Evolutionary conservation across 169 alveolate genomes (phyloP).

Genomic region (Amoebophrya sp.): DNA sequence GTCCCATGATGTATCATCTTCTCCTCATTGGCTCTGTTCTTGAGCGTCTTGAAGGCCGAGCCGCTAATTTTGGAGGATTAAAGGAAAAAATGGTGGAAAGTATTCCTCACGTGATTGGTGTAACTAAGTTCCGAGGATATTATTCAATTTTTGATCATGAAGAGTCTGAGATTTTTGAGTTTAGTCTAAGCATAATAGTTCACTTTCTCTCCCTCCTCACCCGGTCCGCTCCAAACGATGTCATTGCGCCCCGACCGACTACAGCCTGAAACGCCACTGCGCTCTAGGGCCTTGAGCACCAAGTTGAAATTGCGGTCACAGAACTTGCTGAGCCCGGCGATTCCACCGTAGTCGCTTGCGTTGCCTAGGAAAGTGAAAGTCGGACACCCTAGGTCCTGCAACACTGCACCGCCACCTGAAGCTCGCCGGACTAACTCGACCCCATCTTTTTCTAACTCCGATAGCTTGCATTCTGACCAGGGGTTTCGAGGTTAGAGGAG

Average conservation of each 20-base stretch:
- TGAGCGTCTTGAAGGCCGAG: background rate
- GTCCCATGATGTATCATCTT: background rate
- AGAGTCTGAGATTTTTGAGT: too few species aligned
- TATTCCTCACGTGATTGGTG: too few species aligned
- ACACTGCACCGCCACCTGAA: slow-evolving; percentile 32
- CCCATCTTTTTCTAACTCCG: background rate
- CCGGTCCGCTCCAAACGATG: background rate
- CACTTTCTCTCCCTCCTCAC: background rate
- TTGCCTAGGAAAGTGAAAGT: background rate
- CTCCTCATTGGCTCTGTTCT: background rate
- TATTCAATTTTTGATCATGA: too few species aligned
- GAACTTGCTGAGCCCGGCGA: background rate
- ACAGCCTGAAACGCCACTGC: background rate
- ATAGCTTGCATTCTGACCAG: slow-evolving; percentile 22
- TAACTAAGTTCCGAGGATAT: too few species aligned
- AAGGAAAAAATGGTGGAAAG: too few species aligned
- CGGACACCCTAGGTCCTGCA: slow-evolving; percentile 20
- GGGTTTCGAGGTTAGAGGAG: too few species aligned
- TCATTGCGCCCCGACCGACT: background rate
- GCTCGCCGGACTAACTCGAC: slow-evolving; percentile 15
- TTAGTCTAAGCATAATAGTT: too few species aligned
- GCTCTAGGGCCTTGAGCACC: background rate
- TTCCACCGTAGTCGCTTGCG: background rate
- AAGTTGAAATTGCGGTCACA: background rate
- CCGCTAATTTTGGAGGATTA: background rate